Evolutionary conservation across 352 stramenopile genomes (phyloP), one percentile per base, ranked within the genome.

Genomic region (Saprolegnia parasitica): DNA sequence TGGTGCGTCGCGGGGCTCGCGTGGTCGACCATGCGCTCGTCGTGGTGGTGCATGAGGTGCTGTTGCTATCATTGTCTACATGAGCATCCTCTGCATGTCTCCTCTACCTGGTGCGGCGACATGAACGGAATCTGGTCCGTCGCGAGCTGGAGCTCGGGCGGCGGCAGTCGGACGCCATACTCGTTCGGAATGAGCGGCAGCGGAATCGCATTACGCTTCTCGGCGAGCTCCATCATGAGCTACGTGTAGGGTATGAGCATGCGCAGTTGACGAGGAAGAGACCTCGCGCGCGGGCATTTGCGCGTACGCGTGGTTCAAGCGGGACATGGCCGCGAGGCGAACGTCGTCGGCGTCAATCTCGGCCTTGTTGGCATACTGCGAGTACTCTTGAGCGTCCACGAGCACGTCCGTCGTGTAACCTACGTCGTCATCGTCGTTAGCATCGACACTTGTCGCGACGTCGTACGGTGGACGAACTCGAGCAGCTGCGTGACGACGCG

Each of bases 191-290:
- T 92, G 8, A 76, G 75, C 39, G 87, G 87, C 9, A 95, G 70
- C 11, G 85, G 83, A 26, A 95, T 78, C 45, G 76, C 78, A 68
- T 95, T 95, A 64, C 85, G 81, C 73, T 93, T 93, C 35, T 95
- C 82, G 2, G 87, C 87, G 46, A 95, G 67, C 72, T 95, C 87
- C 84, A 95, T 92, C 76, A 89, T 90, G 39, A 95, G 60, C 85
- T 94, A 60, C 29, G 29, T 5, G 29, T 35, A 2, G 29, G 29
- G 15, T 26, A 35, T 52, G 26, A n/a, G 5, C 18, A 46, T 32
- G 0, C 11, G 45, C 9, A 71, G 37, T 35, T 56, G 8, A 35
- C 71, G 46, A 72, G 13, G 55, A 50, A 5, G 4, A 11, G 40
- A 91, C 86, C 75, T 93, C 85, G 47, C 84, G 81, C 15, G 85